Percentiles rank a stretch among this genome's conserved stretches.
Evolutionary conservation across 805 yeast species (phyloP).

Genomic region (Candida vaughaniae): DNA sequence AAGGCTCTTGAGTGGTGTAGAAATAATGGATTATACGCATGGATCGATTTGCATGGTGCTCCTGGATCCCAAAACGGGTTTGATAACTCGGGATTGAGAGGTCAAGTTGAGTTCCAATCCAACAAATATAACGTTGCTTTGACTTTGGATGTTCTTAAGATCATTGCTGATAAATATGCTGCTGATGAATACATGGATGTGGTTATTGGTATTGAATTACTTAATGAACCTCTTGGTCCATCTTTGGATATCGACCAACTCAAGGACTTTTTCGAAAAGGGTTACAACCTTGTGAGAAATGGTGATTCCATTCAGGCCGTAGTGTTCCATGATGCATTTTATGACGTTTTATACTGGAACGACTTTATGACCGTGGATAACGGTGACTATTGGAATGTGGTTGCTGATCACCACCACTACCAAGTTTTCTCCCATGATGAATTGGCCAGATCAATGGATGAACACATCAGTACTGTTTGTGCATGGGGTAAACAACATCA

Average conservation of each 20-base stretch:
- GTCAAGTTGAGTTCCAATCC: constrained; percentile 51
- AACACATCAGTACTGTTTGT: constrained; percentile 50
- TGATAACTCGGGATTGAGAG: constrained; percentile 89
- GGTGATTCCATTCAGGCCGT: constrained; percentile 52
- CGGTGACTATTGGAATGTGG: constrained; percentile 56
- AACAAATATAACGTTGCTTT: constrained; percentile 49
- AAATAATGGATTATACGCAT: constrained; percentile 61
- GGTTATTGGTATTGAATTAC: constrained; percentile 77
- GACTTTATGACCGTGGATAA: constrained; percentile 39
- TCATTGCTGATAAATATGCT: constrained; percentile 65
- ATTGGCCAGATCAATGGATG: constrained; percentile 56
- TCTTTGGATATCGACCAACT: constrained; percentile 57
- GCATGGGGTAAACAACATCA: constrained; percentile 27
- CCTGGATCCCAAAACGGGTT: constrained; percentile 97
- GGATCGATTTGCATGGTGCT: constrained; percentile 96
- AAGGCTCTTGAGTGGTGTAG: constrained; percentile 76
- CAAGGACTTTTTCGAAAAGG: constrained; percentile 58
- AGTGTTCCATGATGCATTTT: constrained; percentile 81
- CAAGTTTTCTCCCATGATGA: constrained; percentile 75
- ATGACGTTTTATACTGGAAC: constrained; percentile 59
- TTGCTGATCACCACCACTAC: constrained; percentile 88
- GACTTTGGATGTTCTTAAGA: constrained; percentile 55
- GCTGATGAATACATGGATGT: constrained; percentile 60
- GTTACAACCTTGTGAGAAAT: constrained; percentile 63
- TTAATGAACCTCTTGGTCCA: constrained; percentile 89